Base-by-base conservation (phyloP, 2,329 filamentous ascomycete genomes). In the Exophiala alcalophila region DNA sequence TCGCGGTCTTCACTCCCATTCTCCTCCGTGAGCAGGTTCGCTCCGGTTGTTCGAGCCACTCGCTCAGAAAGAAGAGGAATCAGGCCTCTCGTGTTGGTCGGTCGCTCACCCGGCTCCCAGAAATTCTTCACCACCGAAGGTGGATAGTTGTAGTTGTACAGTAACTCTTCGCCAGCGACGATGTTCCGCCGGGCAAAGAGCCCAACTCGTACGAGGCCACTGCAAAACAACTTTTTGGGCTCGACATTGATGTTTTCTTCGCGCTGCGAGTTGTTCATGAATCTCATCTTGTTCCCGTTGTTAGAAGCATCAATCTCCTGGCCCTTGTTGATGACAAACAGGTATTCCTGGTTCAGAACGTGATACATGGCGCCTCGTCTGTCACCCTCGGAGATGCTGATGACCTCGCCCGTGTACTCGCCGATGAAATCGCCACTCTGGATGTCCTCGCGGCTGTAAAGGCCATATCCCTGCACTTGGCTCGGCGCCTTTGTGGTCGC, bases 351-450 rank as follows among this genome's bases (percentile, higher is more conserved):
- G 4, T 57, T 57, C 19, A 62, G 58, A 15, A 61, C 53, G 36
- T 68, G 61, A 34, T 70, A 67, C 5, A 64, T 63, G 6, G 77
- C 77, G 45, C 83, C 81, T 25, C 85, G 74, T 3, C 84, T 76
- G 16, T 86, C 78, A 3, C 79, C 80, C 60, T 90, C 85, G 33
- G 80, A 73, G 26, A 78, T 75, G 4, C 78, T 81, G 44, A 91
- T 82, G 8, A 88, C 71, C 61, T 92, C 87, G 32, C 87, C 87
- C 2, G 80, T 80, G 60, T 92, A 92, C 61, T 92, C 87, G 21
- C 85, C 83, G 12, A 92, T 72, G 53, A 85, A 91, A n/a, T 85
- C 81, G 38, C 82, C 79, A 47, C 76, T 72, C 3, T 69, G 68
- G 47, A 88, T 80, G 40, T 79, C 70, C 57, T 87, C 81, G 3